Evolutionary conservation across 495 filamentous ascomycete species (phyloP).

Genomic region (Apiosordaria backusii): DNA sequence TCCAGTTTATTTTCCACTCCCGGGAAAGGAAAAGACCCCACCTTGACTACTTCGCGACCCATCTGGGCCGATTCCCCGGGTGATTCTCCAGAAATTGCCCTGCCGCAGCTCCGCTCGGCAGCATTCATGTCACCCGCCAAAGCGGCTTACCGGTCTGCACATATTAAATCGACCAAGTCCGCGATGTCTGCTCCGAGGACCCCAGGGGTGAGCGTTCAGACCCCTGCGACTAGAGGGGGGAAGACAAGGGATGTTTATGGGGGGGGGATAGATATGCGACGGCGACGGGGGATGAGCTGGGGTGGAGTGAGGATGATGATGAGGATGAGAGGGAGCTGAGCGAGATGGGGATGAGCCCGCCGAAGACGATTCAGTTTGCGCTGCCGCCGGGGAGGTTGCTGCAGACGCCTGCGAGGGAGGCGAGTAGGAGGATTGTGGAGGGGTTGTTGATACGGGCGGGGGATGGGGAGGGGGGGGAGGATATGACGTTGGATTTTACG

Average conservation of each 20-base stretch:
- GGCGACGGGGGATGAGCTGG: constrained; percentile 45
- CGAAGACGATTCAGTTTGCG: constrained; percentile 96
- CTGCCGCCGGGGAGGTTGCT: constrained; percentile 81
- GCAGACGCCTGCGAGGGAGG: constrained; percentile 90
- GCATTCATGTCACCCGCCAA: constrained; percentile 64
- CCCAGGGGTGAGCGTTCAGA: constrained; percentile 78
- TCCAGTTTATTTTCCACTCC: constrained; percentile 19
- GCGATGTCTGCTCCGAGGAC: constrained; percentile 45
- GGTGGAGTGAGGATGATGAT: constrained; percentile 64
- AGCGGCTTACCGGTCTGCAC: constrained; percentile 38
- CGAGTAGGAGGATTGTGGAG: constrained; percentile 86
- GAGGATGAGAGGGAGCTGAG: constrained; percentile 52
- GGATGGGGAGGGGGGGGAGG: constrained; percentile 55
- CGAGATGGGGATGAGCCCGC: constrained; percentile 67
- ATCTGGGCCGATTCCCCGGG: constrained; percentile 58
- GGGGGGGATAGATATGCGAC: constrained; percentile 12
- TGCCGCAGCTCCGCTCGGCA: constrained; percentile 76
- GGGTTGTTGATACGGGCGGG: constrained; percentile 86
- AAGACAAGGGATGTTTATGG: constrained; percentile 46
- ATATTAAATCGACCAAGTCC: constrained; percentile 20
- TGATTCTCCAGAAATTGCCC: constrained; percentile 73
- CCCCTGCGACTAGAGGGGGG: constrained; percentile 46
- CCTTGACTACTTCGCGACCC: constrained; percentile 16
- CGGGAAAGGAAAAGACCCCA: constrained; percentile 28
- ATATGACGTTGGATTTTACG: constrained; percentile 36